Base-by-base conservation (phyloP, 176 grass and related monocot species). In the Areca catechu region DNA sequence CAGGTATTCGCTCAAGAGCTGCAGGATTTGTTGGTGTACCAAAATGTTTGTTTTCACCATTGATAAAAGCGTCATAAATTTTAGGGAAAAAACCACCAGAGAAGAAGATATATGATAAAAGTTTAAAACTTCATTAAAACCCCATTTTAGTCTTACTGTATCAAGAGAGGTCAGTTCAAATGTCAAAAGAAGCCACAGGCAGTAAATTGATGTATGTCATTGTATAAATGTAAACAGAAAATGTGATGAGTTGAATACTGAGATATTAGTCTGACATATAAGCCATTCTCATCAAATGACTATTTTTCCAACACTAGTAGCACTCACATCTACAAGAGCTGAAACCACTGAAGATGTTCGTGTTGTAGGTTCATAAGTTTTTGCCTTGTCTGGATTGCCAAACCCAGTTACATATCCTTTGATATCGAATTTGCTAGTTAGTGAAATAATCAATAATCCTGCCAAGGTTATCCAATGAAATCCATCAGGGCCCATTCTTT, bases 281-380 rank as follows among this genome's bases (percentile, higher is more conserved):
- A 80, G 87, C 93, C 78, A 92, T 85, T 85, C 21, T 98, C 93
- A 68, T 98, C 84, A 37, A 98, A 25, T 92, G 25, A 88, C 66
- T 58, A 88, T 98, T 85, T 85, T 98, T 15, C 93, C 93, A 58
- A 88, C 75, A 67, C 88, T 92, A 78, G 77, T 81, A 49, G 93
- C 93, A 37, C 84, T 88, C 20, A 56, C 68, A 43, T 88, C 34
- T 1, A 98, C 81, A 61, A 98, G 93, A 68, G 88, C 53, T 74
- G 76, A 82, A 85, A 98, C 80, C 17, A 89, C 72, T 55, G 71
- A 53, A 54, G 88, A 82, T 54, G 94, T 92, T 72, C 75, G 70
- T 20, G 69, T 60, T 51, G 71, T 81, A 60, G 30, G 66, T 52
- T 92, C 73, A 5, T 83, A 88, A 48, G 88, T 73, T 65, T 67